Base-by-base conservation (phyloP, 257 asterid species). In the Salvia splendens region DNA sequence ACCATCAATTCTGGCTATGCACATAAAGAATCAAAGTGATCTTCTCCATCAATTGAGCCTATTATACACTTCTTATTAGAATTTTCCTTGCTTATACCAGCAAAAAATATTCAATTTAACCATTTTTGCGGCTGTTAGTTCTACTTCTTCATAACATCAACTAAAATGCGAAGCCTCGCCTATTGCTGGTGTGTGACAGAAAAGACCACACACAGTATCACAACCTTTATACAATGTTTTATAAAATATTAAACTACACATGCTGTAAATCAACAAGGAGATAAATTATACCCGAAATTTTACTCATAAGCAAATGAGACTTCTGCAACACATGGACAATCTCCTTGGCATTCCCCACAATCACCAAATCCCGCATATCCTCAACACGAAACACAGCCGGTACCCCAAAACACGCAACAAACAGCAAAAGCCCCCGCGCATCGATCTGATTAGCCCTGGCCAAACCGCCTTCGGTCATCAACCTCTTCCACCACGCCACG, bases 341-440 rank as follows among this genome's bases (percentile, higher is more conserved):
- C 81, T 83, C 95, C 82, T 81, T 87, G 15, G 79, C 82, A 66
- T 87, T 79, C 68, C 85, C 83, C 0, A 80, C 82, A 15, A 76
- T 71, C 75, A 82, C 59, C 84, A 92, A 81, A 75, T 84, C 93
- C 77, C 82, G 75, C 36, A 87, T 49, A 67, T 92, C 95, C 60
- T 79, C 89, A 77, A 35, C 65, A 72, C 50, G 79, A 67, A 92
- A 89, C 45, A 30, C 2, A 20, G 33, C 11, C 9, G 93, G 91
- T 20, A 86, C 63, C 62, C 96, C 97, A 70, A 86, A 92, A 67
- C 97, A 86, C 35, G 84, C 86, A 55, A 92, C 70, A 51, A 89
- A 82, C 79, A 89, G 54, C 55, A 92, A 68, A 80, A 92, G 79
- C 33, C 98, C 98, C 7, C 96, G 83, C 0, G 96, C 95, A 77